These are phyloP conservation scores for Strobilomyces dryophilus DNA, from an alignment of 768 basidiomycete genomes.

Conservation along the genomic window DNA sequence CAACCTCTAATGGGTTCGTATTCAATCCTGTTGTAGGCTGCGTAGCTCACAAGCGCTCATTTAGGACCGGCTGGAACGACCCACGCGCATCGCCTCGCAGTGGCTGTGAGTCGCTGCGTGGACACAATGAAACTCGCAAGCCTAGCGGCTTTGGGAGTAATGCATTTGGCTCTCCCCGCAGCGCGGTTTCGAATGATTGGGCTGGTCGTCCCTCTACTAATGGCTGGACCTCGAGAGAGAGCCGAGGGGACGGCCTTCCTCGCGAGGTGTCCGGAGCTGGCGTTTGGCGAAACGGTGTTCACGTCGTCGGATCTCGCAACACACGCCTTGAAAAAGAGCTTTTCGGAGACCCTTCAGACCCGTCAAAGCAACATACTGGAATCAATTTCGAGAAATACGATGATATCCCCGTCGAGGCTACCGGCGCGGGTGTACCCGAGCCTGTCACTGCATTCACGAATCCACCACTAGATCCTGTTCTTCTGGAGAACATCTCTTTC, in stretches of 20 bases:
- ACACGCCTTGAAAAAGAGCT: conserved; percentile 92
- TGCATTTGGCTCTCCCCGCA: conserved; percentile 33
- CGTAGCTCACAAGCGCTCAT: conserved; percentile 18
- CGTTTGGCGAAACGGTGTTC: conserved; percentile 85
- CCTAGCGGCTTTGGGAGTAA: conserved; percentile 40
- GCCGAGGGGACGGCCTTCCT: conserved; percentile 34
- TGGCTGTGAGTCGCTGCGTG: conserved; percentile 39
- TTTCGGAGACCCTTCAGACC: conserved; percentile 84
- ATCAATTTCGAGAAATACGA: conserved; percentile 99
- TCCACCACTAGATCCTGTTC: conserved; percentile 87
- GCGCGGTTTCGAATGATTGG: conserved; percentile 37
- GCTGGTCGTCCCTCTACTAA: conserved; percentile 35
- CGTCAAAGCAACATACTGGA: conserved; percentile 88
- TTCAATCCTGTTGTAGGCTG: conserved; percentile 10
- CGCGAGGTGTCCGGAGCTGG: conserved; percentile 55
- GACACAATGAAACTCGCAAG: conserved; percentile 34
- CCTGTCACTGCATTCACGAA: conserved; percentile 83
- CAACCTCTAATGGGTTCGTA: conserved; percentile 50
- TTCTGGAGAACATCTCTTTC: conserved; percentile 90
- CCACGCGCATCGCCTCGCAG: conserved; percentile 64
- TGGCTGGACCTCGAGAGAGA: conserved; percentile 36
- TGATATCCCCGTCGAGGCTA: conserved; percentile 99
- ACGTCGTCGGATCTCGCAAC: conserved; percentile 81
- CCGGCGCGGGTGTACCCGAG: conserved; percentile 95
- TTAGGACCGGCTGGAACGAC: conserved; percentile 72